Base-by-base conservation (phyloP, 192 early-diverging fungal species). In the Coemansia sp. region DNA sequence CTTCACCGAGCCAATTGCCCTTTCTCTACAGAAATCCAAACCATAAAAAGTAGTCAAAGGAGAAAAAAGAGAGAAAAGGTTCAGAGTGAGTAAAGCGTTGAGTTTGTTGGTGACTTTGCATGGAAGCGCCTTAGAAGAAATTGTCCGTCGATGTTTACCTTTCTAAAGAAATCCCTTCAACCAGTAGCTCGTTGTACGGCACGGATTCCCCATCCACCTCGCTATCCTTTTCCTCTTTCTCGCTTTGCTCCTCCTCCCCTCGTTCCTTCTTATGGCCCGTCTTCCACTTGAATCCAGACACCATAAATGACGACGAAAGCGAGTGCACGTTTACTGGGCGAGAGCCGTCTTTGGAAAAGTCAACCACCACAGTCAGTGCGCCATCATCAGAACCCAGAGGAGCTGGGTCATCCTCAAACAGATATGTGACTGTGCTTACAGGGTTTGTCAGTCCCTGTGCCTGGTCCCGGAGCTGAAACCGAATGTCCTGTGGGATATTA, bases 381-480 rank as follows among this genome's bases (percentile, higher is more conserved):
- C 63, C 67, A 38, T 66, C 60, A 48, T 76, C 73, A 1, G 66
- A 20, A 4, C 69, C 78, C 10, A 64, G 38, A 36, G 78, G 73
- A 64, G 55, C 38, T 28, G 78, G 64, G n/a, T 81, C 78, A 17
- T 60, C 78, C 30, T 64, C 78, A 56, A 81, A 81, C 42, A 81
- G 32, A 56, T 55, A 72, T n/a, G 70, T 56, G 14, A 67, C 56
- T 0, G 57, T 52, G 31, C 22, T 58, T 12, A 73, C 67, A 30
- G 70, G 59, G 31, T 75, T 34, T 1, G 73, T 72, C n/a, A 81
- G 60, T 0, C 70, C 78, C 52, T 72, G 68, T 0, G 56, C 56
- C 5, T 50, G 64, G 48, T 81, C 78, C 16, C 67, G 61, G 1
- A 81, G 56, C 64, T 73, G 65, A 33, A 81, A 65, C 49, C 66